Conservation (phyloP, 208 protist species). For the Trichomonas gallinae region DNA sequence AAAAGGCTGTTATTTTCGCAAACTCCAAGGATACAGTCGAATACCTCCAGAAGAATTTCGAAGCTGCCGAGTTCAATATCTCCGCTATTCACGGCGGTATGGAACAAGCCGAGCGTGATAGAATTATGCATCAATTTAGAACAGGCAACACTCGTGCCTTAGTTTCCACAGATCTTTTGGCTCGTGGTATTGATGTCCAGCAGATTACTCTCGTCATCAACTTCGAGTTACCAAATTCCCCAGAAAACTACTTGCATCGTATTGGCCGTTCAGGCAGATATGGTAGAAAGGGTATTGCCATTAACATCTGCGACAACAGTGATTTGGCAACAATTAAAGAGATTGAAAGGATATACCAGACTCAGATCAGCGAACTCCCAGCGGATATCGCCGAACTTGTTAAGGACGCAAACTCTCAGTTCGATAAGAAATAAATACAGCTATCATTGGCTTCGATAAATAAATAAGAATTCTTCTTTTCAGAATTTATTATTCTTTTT, state of each 20-base stretch:
- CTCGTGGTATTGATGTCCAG: slow-evolving; percentile 98
- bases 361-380: slow-evolving; percentile 94
- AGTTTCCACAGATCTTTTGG: slow-evolving; percentile 94
- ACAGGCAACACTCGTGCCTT: slow-evolving; percentile 80
- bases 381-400: slow-evolving; percentile 68
- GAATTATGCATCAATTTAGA: slow-evolving; percentile 89
- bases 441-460: too few relatives aligned
- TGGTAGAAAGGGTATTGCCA: slow-evolving; percentile 97
- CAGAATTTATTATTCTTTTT: too few relatives aligned
- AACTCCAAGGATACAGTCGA: slow-evolving; percentile 97
- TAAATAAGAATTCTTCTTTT: too few relatives aligned
- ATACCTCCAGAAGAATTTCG: slow-evolving; percentile 84
- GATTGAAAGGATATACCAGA: slow-evolving; percentile 96
- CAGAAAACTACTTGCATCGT: slow-evolving; percentile 94
- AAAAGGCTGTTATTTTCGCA: slow-evolving; percentile 94
- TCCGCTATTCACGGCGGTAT: slow-evolving; percentile 84
- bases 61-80: slow-evolving; percentile 77
- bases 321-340: slow-evolving; percentile 84
- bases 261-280: slow-evolving; percentile 98
- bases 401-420: background rate
- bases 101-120: slow-evolving; percentile 86
- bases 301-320: slow-evolving; percentile 95
- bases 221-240: slow-evolving; percentile 93
- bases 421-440: background rate
- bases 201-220: slow-evolving; percentile 99